These are phyloP conservation scores for Yamadazyma insecticola DNA, from an alignment of 805 yeast genomes.

Conservation along the genomic window DNA sequence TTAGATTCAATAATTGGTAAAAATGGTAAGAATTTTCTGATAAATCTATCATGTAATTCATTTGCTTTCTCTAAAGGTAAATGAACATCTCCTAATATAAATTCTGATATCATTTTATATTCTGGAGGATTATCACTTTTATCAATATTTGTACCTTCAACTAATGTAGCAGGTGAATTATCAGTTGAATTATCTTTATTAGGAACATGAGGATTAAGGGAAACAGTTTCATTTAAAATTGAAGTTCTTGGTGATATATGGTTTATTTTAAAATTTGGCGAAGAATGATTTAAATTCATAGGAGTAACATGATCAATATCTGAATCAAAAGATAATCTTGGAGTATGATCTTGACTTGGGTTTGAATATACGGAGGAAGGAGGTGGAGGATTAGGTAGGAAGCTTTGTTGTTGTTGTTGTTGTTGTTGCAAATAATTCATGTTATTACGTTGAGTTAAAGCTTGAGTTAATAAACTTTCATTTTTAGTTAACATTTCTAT, in stretches of 20 bases:
- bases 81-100: slow-evolving; percentile 70
- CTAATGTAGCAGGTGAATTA: slow-evolving; percentile 24
- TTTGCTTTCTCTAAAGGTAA: slow-evolving; percentile 65
- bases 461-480: slow-evolving; percentile 65
- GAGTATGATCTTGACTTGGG: no score
- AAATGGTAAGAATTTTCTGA: slow-evolving; percentile 63
- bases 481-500: slow-evolving; percentile 60
- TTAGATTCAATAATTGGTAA: slow-evolving; percentile 73
- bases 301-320: no score
- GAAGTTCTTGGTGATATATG: no score
- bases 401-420: background rate
- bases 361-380: no score
- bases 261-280: no score
- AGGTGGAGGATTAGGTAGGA: no score
- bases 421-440: slow-evolving; percentile 16
- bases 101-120: slow-evolving; percentile 56
- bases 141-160: no score
- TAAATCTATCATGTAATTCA: slow-evolving; percentile 66
- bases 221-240: no score
- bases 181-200: slow-evolving; percentile 17
- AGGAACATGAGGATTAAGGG: no score
- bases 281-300: no score
- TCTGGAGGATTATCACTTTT: slow-evolving; percentile 6
- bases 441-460: slow-evolving; percentile 44
- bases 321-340: no score